Conservation (phyloP, 2,329 filamentous ascomycete genomes). For the Aspergillus sp. region DNA sequence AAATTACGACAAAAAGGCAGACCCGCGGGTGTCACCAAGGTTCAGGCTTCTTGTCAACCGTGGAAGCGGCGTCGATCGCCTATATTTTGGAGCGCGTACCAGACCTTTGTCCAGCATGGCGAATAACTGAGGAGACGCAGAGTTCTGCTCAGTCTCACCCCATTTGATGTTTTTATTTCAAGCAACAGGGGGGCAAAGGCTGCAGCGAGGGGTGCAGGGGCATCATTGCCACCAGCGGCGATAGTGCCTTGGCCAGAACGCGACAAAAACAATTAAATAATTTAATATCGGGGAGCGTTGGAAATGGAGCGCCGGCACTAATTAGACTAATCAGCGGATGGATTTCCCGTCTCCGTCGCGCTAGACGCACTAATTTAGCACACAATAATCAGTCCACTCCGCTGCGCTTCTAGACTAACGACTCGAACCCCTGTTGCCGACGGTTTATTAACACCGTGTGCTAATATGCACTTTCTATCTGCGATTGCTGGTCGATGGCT, state of each 20-base stretch:
- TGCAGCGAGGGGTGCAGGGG: slow-evolving; percentile 1
- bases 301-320: too few relatives aligned
- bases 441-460: too few relatives aligned
- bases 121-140: not conserved
- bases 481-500: too few relatives aligned
- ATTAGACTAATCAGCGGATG: not conserved
- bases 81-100: not conserved
- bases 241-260: slow-evolving; percentile 12
- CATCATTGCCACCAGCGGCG: slow-evolving; percentile 14
- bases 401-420: slow-evolving; percentile 2
- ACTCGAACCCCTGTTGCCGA: slow-evolving; percentile 19
- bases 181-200: not conserved
- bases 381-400: not conserved
- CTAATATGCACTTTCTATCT: too few relatives aligned
- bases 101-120: not conserved
- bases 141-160: too few relatives aligned
- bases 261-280: not conserved
- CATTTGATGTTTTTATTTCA: too few relatives aligned
- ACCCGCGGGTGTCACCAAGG: not conserved
- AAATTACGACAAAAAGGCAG: not conserved
- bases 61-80: slow-evolving; percentile 4
- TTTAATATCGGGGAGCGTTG: not conserved
- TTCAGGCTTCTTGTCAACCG: not conserved
- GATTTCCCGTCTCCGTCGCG: not conserved
- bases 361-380: slow-evolving; percentile 1